Percentiles rank a stretch among this genome's conserved stretches.
These are phyloP conservation scores for Emydomyces testavorans DNA, from an alignment of 2,329 filamentous ascomycete species.

Conservation along the genomic window DNA sequence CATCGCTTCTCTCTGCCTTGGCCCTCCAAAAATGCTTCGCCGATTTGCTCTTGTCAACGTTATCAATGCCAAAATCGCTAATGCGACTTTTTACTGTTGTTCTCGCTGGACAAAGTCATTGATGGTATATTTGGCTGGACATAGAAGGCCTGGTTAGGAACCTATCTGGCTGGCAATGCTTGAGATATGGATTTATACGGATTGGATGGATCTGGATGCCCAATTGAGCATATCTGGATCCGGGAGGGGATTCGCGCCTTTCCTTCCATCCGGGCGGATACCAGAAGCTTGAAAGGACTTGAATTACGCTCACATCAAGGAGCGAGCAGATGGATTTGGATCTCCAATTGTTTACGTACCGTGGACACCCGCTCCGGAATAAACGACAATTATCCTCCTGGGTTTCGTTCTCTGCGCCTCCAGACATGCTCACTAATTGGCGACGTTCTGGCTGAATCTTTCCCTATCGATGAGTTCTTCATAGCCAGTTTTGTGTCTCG, in stretches of 20 bases:
- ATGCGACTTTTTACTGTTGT: slow-evolving; percentile 46
- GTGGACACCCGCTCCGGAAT: slow-evolving; percentile 38
- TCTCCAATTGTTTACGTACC: slow-evolving; percentile 20
- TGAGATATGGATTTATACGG: slow-evolving; percentile 40
- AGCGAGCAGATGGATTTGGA: not conserved
- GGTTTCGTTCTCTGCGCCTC: slow-evolving; percentile 40
- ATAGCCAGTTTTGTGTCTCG: slow-evolving; percentile 36
- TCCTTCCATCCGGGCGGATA: slow-evolving; percentile 34
- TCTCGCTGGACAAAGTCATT: slow-evolving; percentile 39
- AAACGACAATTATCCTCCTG: slow-evolving; percentile 38
- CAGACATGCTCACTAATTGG: slow-evolving; percentile 41
- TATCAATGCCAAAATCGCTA: slow-evolving; percentile 47
- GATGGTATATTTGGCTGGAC: slow-evolving; percentile 40
- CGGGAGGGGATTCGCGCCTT: slow-evolving; percentile 32
- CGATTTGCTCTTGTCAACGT: slow-evolving; percentile 38
- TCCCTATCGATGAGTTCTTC: slow-evolving; percentile 32
- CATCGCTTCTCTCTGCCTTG: slow-evolving; percentile 22
- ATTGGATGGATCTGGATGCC: slow-evolving; percentile 46
- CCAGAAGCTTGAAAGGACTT: slow-evolving; percentile 43
- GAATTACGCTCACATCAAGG: not conserved
- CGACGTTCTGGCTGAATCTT: too few species aligned
- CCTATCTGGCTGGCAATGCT: slow-evolving; percentile 38
- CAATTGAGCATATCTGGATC: slow-evolving; percentile 35
- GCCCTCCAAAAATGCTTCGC: slow-evolving; percentile 25
- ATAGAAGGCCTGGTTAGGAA: slow-evolving; percentile 35